Base-by-base conservation (phyloP, 2,329 filamentous ascomycete species). In the Magnaporthales sp. region DNA sequence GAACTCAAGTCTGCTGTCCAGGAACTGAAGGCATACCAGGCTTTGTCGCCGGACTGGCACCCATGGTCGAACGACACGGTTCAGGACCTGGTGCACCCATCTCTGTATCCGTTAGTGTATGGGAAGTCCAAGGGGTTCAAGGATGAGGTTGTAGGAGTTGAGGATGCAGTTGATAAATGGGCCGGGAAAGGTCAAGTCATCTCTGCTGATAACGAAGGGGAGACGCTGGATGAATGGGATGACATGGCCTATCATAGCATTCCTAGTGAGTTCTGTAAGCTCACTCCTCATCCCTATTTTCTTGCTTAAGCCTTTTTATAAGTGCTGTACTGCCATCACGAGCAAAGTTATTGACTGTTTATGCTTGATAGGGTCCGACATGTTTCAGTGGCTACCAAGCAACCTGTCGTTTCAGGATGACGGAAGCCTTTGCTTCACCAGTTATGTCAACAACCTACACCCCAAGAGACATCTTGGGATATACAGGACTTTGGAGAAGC, bases 31-130 rank as follows among this genome's bases (percentile, higher is more conserved):
- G 72, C 78, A 22, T 77, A 81, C 2, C 79, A 81, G 6, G 38
- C 32, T 19, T 19, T 24, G 26, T 29, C 63, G 15, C 32, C 32
- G 27, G 85, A 87, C 73, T 89, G 81, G 80, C 84, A 89, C 73
- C 86, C 85, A 0, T 74, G 79, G 4, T 84, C 81, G 0, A 73
- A 84, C 64, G 74, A 79, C 1, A 80, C 78, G 70, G 84, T 89
- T 1, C 80, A 84, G 5, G 82, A 89, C 70, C 75, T 89, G 4
- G 80, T 89, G 19, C 81, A 89, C 69, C 85, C 86, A 6, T 88
- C 84, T 1, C 75, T 88, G 67, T 88, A 82, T 68, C 85, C 85
- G 0, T 74, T 89, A 0, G 74, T 85, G 1, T 85, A 83, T 67
- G 72, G 73, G 65, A 65, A 64, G 10, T 68, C 70, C 10, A 65